Evolutionary conservation across 257 asterid genomes (phyloP), one percentile per base, ranked within the genome.

Genomic region (Solanum chmielewskii): DNA sequence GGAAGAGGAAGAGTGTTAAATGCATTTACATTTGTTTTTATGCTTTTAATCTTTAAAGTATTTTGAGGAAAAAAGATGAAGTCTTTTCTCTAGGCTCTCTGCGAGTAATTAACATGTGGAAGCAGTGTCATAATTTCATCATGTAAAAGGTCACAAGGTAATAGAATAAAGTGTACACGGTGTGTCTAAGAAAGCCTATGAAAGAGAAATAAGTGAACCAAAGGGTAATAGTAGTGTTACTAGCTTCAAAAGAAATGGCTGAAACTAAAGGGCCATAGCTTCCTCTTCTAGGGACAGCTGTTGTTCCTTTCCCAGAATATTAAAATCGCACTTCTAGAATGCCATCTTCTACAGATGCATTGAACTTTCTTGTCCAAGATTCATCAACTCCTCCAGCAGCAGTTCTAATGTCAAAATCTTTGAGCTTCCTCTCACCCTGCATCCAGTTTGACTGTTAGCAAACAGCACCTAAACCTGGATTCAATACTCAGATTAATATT

Each of bases 231-330:
- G 59, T 85, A 70, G 23, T 31, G 45, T 84, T 85, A 88, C 91
- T 41, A 4, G 89, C 47, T 52, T 87, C 84, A 69, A 88, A 90
- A 85, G 92, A 88, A 59, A 90, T 88, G 45, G 91, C 92, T 25
- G 92, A 90, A 39, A 90, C 25, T 11, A 89, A 89, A 82, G 91
- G 89, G n/a, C 92, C 91, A 83, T 87, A 89, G 41, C 25, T 86
- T 85, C 91, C 92, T 49, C 42, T 82, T 3, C 1, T 18, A 1
- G 90, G 90, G 41, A 87, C 66, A 13, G 71, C 88, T 27, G 27
- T 75, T 13, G 91, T 90, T 73, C 92, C 91, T 83, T 90, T 90
- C 21, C 91, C 89, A 42, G 91, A 86, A 90, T 90, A 89, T 81
- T 89, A 81, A 83, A 88, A 89, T 44, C 85, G 92, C 23, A 90